Conservation (phyloP, 208 protist genomes). For the Acanthamoeba healyi region DNA sequence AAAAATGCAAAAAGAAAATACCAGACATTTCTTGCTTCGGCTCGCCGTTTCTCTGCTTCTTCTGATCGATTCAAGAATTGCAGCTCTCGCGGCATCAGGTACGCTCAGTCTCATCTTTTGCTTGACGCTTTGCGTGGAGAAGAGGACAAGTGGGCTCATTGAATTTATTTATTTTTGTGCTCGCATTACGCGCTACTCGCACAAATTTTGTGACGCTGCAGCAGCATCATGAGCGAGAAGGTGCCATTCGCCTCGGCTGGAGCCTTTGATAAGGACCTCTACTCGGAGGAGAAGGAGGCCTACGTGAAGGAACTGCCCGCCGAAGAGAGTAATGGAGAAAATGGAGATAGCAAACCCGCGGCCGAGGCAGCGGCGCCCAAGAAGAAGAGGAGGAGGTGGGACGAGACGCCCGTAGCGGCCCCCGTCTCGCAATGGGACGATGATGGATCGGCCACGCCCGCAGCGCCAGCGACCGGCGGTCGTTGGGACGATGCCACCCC, state of each 20-base stretch:
- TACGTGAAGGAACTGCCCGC: slow-evolving; percentile 35
- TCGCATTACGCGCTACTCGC: too few species aligned
- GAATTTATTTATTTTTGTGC: too few species aligned
- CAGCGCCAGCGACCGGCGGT: background rate
- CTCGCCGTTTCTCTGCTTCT: background rate
- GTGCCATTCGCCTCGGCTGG: slow-evolving; percentile 29
- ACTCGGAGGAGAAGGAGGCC: slow-evolving; percentile 8
- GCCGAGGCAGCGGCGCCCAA: background rate
- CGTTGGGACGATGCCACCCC: slow-evolving; percentile 71
- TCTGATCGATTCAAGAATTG: background rate
- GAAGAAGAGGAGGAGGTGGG: slow-evolving; percentile 71
- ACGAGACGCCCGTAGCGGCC: slow-evolving; percentile 59
- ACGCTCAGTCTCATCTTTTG: too few species aligned
- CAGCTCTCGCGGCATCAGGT: too few species aligned
- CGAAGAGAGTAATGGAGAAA: background rate
- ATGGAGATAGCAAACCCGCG: background rate
- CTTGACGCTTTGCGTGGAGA: too few species aligned
- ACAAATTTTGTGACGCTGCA: background rate
- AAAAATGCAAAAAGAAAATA: background rate
- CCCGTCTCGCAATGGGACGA: slow-evolving; percentile 41
- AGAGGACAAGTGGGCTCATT: too few species aligned
- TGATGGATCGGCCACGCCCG: slow-evolving; percentile 10
- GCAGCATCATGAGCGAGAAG: slow-evolving; percentile 42
- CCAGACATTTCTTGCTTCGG: too few species aligned
- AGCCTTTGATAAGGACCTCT: slow-evolving; percentile 58